Percentiles rank a stretch among this genome's conserved stretches.
These are phyloP conservation scores for Gracilaria gracilis DNA, from an alignment of 23 red algal species.

Conservation along the genomic window DNA sequence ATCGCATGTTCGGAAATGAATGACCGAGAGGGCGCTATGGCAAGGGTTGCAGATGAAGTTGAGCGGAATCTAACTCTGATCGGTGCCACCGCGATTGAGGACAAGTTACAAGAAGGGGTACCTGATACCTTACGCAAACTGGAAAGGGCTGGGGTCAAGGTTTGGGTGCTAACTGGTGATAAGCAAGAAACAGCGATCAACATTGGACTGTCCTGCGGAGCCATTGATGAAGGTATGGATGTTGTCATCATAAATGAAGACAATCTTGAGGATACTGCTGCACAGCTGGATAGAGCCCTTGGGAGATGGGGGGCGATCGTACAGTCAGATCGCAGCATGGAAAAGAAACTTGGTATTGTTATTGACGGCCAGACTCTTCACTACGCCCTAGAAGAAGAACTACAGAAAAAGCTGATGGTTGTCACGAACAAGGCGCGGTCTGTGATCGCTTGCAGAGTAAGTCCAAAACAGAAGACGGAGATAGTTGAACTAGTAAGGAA, in stretches of 20 bases:
- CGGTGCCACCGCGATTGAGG: slow-evolving; percentile 92
- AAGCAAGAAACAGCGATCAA: slow-evolving; percentile 99
- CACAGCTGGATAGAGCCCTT: slow-evolving; percentile 81
- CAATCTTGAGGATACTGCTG: slow-evolving; percentile 78
- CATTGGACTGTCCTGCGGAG: slow-evolving; percentile 93
- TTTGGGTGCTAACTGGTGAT: slow-evolving; percentile 98
- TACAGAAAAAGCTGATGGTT: slow-evolving; percentile 77
- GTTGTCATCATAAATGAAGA: slow-evolving; percentile 82
- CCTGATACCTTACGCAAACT: slow-evolving; percentile 88
- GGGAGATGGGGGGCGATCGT: slow-evolving; percentile 78
- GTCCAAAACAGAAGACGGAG: slow-evolving; percentile 96
- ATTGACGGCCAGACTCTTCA: slow-evolving; percentile 89
- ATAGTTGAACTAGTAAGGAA: slow-evolving; percentile 85
- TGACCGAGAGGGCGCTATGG: slow-evolving; percentile 61
- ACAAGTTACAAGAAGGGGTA: slow-evolving; percentile 93
- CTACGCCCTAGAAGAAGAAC: slow-evolving; percentile 64
- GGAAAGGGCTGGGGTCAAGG: slow-evolving; percentile 78
- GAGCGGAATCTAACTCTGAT: slow-evolving; percentile 79
- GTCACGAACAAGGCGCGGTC: slow-evolving; percentile 68
- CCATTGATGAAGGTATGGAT: slow-evolving; percentile 89
- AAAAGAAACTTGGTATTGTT: slow-evolving; percentile 75
- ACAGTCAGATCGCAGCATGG: slow-evolving; percentile 59
- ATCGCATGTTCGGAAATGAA: slow-evolving; percentile 61
- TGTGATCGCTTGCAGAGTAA: slow-evolving; percentile 93
- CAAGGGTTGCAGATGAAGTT: slow-evolving; percentile 79